phyloP scores from a whole-genome alignment of 768 basidiomycete species.

The Suillus weaverae region DNA sequence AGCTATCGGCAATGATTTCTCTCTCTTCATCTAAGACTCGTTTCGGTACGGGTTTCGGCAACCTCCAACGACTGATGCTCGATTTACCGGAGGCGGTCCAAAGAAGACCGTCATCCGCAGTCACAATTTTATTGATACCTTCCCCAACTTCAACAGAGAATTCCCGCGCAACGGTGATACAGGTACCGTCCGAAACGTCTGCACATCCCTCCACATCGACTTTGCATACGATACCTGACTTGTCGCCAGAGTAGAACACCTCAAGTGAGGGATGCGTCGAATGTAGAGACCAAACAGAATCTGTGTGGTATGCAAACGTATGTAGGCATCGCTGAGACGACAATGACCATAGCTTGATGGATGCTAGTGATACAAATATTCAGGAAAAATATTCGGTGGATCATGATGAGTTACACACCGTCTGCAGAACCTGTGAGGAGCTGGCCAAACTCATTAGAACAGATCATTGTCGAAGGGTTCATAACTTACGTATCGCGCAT shows the following conservation, averaged over 20 bases:
- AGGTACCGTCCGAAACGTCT: constrained; percentile 88
- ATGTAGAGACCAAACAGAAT: constrained; percentile 91
- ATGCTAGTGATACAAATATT: constrained; percentile 41
- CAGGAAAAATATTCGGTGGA: constrained; percentile 10
- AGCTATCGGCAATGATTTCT: constrained; percentile 17
- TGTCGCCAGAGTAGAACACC: constrained; percentile 93
- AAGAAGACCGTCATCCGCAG: constrained; percentile 78
- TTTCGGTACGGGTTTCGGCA: constrained; percentile 46
- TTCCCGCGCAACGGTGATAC: constrained; percentile 78
- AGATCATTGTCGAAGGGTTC: neutral
- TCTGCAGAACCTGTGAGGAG: constrained; percentile 86
- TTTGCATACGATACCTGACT: constrained; percentile 84
- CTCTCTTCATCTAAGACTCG: constrained; percentile 16
- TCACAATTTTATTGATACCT: constrained; percentile 81
- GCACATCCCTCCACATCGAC: constrained; percentile 85
- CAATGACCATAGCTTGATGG: constrained; percentile 94
- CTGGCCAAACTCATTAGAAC: constrained; percentile 33
- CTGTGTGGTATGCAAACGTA: constrained; percentile 94
- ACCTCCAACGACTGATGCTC: constrained; percentile 78
- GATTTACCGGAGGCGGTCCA: constrained; percentile 92
- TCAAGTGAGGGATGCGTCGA: constrained; percentile 85
- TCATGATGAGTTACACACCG: constrained; percentile 32
- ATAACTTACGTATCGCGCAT: constrained; percentile 82
- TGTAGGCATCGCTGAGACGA: constrained; percentile 87
- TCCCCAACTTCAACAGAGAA: constrained; percentile 46